Evolutionary conservation across 345 rosid species (phyloP).

Genomic region (Hevea brasiliensis): DNA sequence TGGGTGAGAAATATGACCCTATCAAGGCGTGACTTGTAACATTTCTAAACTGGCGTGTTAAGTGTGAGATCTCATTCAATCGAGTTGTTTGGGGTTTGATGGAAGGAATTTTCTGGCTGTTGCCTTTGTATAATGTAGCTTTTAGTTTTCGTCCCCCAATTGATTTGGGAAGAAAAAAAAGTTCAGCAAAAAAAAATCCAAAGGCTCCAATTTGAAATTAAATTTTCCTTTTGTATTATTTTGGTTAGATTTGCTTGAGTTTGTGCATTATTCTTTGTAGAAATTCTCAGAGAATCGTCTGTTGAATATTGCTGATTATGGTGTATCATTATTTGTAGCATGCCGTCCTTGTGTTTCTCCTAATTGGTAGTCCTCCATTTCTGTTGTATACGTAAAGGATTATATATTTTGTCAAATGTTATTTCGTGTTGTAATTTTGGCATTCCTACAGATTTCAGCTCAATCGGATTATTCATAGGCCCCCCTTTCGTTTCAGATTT

Average conservation of each 20-base stretch:
- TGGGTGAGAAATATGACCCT: constrained; percentile 74
- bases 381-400: background rate
- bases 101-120: background rate
- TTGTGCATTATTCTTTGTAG: background rate
- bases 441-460: too few relatives aligned
- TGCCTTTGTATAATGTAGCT: background rate
- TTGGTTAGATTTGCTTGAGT: background rate
- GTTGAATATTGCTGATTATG: background rate
- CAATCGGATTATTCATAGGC: too few relatives aligned
- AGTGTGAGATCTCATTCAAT: background rate
- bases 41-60: constrained; percentile 5
- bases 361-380: background rate
- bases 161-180: background rate
- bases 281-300: background rate
- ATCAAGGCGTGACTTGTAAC: constrained; percentile 51
- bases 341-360: background rate
- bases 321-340: background rate
- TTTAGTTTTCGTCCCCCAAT: background rate
- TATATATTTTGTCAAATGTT: background rate
- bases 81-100: background rate
- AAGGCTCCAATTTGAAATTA: background rate
- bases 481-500: too few relatives aligned
- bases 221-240: background rate
- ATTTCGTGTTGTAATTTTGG: too few relatives aligned
- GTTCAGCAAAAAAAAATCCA: too few relatives aligned